Evolutionary conservation across 164 flowering plant species (phyloP).

Genomic region (Tinospora cordifolia): DNA sequence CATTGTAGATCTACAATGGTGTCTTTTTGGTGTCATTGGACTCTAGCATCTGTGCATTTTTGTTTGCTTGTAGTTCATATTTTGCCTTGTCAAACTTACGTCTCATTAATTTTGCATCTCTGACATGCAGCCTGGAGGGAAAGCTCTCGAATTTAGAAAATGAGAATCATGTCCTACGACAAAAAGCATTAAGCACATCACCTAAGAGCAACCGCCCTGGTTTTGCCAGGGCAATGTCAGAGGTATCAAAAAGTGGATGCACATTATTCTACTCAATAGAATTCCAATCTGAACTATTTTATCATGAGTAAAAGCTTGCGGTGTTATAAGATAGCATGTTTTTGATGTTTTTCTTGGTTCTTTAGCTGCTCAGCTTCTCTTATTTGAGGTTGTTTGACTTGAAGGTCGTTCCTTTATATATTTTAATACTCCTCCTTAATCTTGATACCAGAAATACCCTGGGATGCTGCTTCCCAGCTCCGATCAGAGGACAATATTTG

Average conservation of each 20-base stretch:
- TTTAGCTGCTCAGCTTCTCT: neutral
- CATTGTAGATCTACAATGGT: neutral
- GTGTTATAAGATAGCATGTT: neutral
- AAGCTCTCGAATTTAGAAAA: slow-evolving; percentile 65
- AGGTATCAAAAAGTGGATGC: slow-evolving; percentile 31
- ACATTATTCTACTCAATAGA: neutral
- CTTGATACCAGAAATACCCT: slow-evolving; percentile 44
- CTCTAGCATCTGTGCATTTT: neutral
- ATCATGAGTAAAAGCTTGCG: neutral
- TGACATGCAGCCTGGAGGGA: slow-evolving; percentile 56
- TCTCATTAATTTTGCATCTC: slow-evolving; percentile 7
- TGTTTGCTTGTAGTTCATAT: neutral
- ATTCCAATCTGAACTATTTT: neutral
- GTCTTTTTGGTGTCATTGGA: neutral
- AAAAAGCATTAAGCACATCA: slow-evolving; percentile 53
- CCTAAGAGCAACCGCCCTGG: slow-evolving; percentile 49
- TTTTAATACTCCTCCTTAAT: neutral
- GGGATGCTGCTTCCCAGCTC: slow-evolving; percentile 35
- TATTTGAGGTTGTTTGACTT: neutral
- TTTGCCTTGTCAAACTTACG: neutral
- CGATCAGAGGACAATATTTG: slow-evolving; percentile 53
- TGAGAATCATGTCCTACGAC: slow-evolving; percentile 83
- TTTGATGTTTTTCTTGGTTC: neutral
- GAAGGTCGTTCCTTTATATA: neutral
- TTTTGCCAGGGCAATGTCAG: slow-evolving; percentile 41